Conservation (phyloP, 2,329 filamentous ascomycete genomes). For the Colletotrichum sp. region DNA sequence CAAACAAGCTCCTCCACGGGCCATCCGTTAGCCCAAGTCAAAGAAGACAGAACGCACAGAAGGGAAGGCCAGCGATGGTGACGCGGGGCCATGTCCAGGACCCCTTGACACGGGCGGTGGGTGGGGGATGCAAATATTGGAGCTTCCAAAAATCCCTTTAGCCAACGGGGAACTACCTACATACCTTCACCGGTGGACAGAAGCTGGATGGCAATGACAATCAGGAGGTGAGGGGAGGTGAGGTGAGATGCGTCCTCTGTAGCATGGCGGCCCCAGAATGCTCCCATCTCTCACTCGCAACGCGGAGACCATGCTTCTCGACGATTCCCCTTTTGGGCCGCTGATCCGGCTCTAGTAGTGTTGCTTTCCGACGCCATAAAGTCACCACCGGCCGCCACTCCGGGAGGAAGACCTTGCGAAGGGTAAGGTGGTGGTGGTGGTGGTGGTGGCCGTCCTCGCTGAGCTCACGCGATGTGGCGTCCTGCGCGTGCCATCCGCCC, state of each 20-base stretch:
- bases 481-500: background rate
- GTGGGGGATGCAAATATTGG: background rate
- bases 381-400: background rate
- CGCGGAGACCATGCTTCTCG: background rate
- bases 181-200: background rate
- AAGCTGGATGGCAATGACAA: background rate
- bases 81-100: background rate
- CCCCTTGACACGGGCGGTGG: background rate
- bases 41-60: background rate
- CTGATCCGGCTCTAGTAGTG: background rate
- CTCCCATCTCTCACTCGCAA: background rate
- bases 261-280: background rate
- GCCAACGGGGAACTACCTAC: background rate
- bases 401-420: background rate
- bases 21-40: background rate
- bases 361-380: background rate
- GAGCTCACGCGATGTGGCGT: background rate
- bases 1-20: background rate
- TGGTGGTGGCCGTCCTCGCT: background rate
- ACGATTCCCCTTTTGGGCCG: background rate
- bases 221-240: background rate
- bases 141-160: background rate
- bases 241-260: background rate
- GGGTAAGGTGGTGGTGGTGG: background rate
- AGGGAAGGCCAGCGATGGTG: background rate